phyloP scores from a whole-genome alignment of 345 rosid species.

The Acer negundo region DNA sequence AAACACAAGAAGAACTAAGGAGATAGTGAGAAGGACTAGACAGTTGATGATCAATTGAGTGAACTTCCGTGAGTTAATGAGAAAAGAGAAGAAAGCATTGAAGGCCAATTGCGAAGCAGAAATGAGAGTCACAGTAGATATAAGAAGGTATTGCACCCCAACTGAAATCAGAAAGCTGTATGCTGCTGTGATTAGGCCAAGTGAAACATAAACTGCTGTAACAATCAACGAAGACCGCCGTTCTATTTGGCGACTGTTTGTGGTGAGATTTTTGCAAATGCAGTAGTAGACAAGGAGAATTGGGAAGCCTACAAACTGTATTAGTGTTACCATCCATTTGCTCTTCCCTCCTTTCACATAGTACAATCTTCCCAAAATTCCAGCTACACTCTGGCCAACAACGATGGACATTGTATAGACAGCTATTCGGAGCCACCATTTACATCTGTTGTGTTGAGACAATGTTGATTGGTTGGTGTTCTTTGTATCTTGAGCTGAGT shows the following conservation, averaged over 20 bases:
- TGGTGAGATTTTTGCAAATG: neutral
- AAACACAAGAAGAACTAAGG: constrained; percentile 35
- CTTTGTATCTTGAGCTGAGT: neutral
- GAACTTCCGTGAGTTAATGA: constrained; percentile 42
- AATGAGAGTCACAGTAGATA: constrained; percentile 33
- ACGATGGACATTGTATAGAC: constrained; percentile 30
- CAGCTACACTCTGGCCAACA: constrained; percentile 33
- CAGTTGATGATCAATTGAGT: constrained; percentile 35
- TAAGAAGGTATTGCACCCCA: constrained; percentile 41
- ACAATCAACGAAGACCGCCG: constrained; percentile 2
- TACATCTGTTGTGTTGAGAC: neutral
- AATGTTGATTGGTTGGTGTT: constrained; percentile 2
- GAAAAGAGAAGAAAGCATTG: constrained; percentile 39
- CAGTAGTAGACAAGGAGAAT: constrained; percentile 33
- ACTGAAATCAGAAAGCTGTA: constrained; percentile 17
- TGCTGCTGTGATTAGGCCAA: constrained; percentile 24
- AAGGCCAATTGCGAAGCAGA: constrained; percentile 36
- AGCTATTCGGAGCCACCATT: constrained; percentile 42
- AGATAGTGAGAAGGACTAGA: constrained; percentile 34
- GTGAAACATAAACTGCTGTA: neutral
- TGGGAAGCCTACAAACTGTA: constrained; percentile 43
- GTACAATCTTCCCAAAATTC: constrained; percentile 39
- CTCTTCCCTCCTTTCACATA: constrained; percentile 40
- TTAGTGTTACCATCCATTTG: constrained; percentile 40
- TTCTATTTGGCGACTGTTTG: neutral